These are phyloP conservation scores for Penicillium coffeae DNA, from an alignment of 495 filamentous ascomycete species.

Conservation along the genomic window DNA sequence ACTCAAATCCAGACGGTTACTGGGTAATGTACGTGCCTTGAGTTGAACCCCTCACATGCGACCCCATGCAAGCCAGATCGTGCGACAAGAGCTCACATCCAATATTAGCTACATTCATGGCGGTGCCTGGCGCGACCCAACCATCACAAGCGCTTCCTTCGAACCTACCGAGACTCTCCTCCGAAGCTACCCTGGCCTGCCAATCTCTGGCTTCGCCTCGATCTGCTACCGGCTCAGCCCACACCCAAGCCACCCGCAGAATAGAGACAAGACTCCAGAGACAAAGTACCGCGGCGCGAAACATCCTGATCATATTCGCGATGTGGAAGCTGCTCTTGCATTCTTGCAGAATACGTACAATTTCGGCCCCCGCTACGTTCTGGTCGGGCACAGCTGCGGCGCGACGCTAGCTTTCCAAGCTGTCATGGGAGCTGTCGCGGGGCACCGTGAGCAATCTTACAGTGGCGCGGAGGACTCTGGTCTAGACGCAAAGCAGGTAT, in stretches of 20 bases:
- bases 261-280: constrained; percentile 33
- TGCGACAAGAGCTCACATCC: background rate
- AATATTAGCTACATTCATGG: constrained; percentile 75
- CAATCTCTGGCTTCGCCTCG: constrained; percentile 63
- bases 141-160: constrained; percentile 50
- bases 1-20: constrained; percentile 26
- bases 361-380: constrained; percentile 52
- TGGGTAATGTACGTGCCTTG: constrained; percentile 42
- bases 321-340: constrained; percentile 59
- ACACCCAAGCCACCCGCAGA: constrained; percentile 58
- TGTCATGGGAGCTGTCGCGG: constrained; percentile 42
- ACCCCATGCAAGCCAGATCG: background rate
- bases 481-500: constrained; percentile 7
- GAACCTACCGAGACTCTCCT: constrained; percentile 44
- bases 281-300: constrained; percentile 42
- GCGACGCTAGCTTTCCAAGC: constrained; percentile 70
- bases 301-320: constrained; percentile 73
- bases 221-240: constrained; percentile 79
- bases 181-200: constrained; percentile 20
- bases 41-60: background rate
- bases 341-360: constrained; percentile 56
- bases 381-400: constrained; percentile 75
- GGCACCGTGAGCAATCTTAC: constrained; percentile 20
- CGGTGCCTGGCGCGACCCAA: constrained; percentile 83
- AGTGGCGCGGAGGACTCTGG: constrained; percentile 5